Evolutionary conservation across 2,329 filamentous ascomycete species (phyloP), one percentile per base, ranked within the genome.

Genomic region (Nothophoma quercina): DNA sequence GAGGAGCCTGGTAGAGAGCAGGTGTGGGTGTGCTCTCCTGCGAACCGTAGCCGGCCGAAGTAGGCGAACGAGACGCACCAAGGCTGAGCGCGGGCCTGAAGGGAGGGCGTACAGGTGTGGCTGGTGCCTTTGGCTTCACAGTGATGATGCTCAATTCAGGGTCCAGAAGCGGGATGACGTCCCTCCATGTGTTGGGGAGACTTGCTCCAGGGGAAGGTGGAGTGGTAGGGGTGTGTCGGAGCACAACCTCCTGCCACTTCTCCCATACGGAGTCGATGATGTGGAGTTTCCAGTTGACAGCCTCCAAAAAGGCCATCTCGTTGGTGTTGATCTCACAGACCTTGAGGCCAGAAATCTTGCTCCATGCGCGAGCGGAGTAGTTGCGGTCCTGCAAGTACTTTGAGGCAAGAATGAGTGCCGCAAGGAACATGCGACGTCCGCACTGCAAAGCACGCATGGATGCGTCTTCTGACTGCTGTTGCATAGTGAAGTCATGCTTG

Each of bases 371-470:
- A 40, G 95, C 92, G 12, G 95, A 98, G 77, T 96, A 99, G 78
- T 98, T 99, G 64, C 93, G 88, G 73, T 99, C 95, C 76, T 99
- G 95, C 38, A 99, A 81, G 73, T 98, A 99, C 79, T 99, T 99
- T 28, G 95, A 98, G 2, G 95, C 95, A 50, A 99, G 82, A 62
- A 99, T 98, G 56, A 99, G 82, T 39, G 93, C 93, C 9, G 95
- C 88, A 46, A 99, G 83, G 73, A 99, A 98, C 93, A 98, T 98
- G 68, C 95, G 91, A 57, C 95, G 89, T 48, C 95, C 95, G 75
- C 95, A 98, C 76, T 96, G 93, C 69, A 99, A 85, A 32, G 92
- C 91, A 57, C 91, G 89, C 67, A 84, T 85, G 46, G 86, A 84
- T 55, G 88, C 85, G 65, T 93, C 89, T 59, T 88, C 83, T 18